Conservation (phyloP, 2,329 filamentous ascomycete species). For the Lasiodiplodia sp. region DNA sequence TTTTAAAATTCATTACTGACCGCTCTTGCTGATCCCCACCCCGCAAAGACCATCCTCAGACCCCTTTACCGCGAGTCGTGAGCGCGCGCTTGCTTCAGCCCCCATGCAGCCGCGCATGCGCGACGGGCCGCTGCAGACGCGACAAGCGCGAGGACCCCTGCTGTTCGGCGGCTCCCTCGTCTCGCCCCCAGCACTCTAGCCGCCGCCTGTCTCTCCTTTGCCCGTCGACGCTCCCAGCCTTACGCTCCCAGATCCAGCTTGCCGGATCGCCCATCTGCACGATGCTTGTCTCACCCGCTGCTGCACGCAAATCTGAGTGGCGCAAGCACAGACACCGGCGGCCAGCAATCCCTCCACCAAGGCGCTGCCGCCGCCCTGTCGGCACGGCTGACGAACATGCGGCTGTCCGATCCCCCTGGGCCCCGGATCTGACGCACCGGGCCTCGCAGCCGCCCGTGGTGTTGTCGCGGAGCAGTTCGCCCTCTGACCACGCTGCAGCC, state of each 20-base stretch:
- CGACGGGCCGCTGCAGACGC: constrained; percentile 1
- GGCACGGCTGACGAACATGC: not conserved
- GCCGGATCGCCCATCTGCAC: not conserved
- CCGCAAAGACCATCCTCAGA: constrained; percentile 9
- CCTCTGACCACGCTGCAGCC: not conserved
- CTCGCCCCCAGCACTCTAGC: not conserved
- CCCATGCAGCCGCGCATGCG: not conserved
- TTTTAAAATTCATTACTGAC: constrained; percentile 23
- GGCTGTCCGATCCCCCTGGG: constrained; percentile 1
- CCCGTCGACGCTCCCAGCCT: not conserved
- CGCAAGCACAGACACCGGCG: not conserved
- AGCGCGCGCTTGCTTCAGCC: not conserved
- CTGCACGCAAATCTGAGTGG: constrained; percentile 3
- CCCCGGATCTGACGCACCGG: not conserved
- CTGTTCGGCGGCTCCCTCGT: not conserved
- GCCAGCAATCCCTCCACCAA: constrained; percentile 8
- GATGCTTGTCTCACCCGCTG: constrained; percentile 11
- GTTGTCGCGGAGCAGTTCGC: not conserved
- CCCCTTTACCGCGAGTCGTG: not conserved
- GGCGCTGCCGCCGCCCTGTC: constrained; percentile 1
- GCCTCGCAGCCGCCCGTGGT: not conserved
- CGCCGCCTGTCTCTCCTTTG: constrained; percentile 1
- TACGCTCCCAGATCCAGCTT: not conserved
- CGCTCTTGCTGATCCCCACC: constrained; percentile 22
- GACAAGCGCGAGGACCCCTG: not conserved